A percentile compares a stretch with the other conserved stretches of the same genome.
Conservation (phyloP, 768 basidiomycete species). For the Hygrocybe coccinea region DNA sequence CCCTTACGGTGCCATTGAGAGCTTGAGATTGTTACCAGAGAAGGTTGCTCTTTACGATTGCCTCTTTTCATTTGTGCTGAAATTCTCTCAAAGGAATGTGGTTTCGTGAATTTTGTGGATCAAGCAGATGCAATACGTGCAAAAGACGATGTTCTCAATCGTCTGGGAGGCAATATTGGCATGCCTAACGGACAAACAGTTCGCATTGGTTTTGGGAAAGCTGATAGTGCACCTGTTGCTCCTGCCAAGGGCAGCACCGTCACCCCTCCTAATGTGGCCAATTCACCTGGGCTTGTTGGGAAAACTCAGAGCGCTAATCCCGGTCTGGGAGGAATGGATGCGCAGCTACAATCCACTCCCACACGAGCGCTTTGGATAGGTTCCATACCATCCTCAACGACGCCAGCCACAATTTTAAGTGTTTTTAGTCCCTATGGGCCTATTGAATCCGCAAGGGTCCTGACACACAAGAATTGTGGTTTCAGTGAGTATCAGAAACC, state of each 20-base stretch:
- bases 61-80: conserved; percentile 5
- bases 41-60: conserved; percentile 55
- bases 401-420: conserved; percentile 88
- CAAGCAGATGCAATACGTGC: conserved; percentile 94
- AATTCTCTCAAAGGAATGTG: conserved; percentile 69
- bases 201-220: conserved; percentile 96
- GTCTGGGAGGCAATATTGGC: conserved; percentile 89
- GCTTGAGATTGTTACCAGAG: conserved; percentile 88
- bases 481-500: conserved; percentile 53
- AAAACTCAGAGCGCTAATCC: conserved; percentile 48
- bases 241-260: conserved; percentile 68
- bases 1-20: conserved; percentile 96
- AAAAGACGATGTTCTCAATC: conserved; percentile 95
- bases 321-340: conserved; percentile 67
- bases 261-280: conserved; percentile 55
- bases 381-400: conserved; percentile 91
- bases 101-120: conserved; percentile 98
- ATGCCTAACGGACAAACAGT: conserved; percentile 95
- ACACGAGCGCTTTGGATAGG: conserved; percentile 98
- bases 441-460: conserved; percentile 92
- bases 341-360: conserved; percentile 84
- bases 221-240: conserved; percentile 90
- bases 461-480: conserved; percentile 97
- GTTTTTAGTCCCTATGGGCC: conserved; percentile 97
- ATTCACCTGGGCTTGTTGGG: conserved; percentile 46